These are phyloP conservation scores for Aureobasidium sp. DNA, from an alignment of 2,329 filamentous ascomycete genomes.

Conservation along the genomic window DNA sequence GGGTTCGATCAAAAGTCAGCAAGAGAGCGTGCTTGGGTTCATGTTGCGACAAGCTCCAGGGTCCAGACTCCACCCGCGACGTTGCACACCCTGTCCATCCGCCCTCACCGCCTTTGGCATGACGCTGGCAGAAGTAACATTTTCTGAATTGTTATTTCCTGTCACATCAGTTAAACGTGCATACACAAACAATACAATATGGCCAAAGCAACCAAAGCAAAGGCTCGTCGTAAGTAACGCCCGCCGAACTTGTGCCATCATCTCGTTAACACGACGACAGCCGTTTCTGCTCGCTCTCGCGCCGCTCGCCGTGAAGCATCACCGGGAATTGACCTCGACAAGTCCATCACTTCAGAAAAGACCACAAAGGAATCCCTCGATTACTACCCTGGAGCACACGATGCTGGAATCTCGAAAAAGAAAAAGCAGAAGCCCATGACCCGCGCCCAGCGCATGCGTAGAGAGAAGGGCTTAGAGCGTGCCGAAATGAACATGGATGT, in stretches of 20 bases:
- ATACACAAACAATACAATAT: slow-evolving; percentile 20
- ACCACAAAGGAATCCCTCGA: slow-evolving; percentile 42
- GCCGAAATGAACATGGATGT: slow-evolving; percentile 48
- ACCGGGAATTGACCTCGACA: slow-evolving; percentile 62
- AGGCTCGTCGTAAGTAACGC: slow-evolving; percentile 24
- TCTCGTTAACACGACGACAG: slow-evolving; percentile 30
- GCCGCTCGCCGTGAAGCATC: slow-evolving; percentile 65
- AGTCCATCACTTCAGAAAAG: slow-evolving; percentile 55
- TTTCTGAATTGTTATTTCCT: neutral
- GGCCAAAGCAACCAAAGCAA: slow-evolving; percentile 39
- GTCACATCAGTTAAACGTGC: neutral
- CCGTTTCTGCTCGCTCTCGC: slow-evolving; percentile 60
- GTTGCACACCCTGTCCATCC: too few species aligned
- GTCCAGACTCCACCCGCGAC: neutral
- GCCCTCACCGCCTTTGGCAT: neutral
- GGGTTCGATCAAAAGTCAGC: neutral
- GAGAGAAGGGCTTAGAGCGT: slow-evolving; percentile 46
- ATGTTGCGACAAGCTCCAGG: neutral
- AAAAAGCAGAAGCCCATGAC: slow-evolving; percentile 47
- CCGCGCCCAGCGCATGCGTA: slow-evolving; percentile 45
- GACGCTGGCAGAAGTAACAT: neutral
- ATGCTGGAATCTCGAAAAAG: slow-evolving; percentile 63
- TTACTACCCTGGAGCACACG: slow-evolving; percentile 55
- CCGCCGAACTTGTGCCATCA: neutral
- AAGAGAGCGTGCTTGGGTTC: neutral